Base-by-base conservation (phyloP, 306 rosid genomes). In the Citrullus colocynthis region DNA sequence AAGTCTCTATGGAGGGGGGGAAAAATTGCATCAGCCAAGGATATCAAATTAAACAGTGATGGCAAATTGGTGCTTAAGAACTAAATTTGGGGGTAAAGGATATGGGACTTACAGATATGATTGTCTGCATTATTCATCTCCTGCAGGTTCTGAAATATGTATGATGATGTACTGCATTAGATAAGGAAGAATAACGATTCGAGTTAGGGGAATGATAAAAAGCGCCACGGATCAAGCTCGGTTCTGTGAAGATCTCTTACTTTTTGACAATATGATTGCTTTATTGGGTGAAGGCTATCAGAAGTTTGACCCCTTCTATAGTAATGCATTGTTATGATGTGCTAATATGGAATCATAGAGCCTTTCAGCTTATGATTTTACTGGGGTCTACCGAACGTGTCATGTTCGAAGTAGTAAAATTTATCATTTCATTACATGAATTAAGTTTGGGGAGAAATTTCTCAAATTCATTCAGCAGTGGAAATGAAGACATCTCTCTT, bases 61-160 rank as follows among this genome's bases (percentile, higher is more conserved):
- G 75, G 57, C 39, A 74, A 49, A 74, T 17, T 16, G 15, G 32
- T 74, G 78, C 57, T 74, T 52, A 78, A 63, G 75, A 85, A 24
- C 56, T 24, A 44, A 77, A 65, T 66, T 21, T 32, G 45, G 63
- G 42, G 51, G 45, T 59, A 32, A 17, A 75, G 80, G 74, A 62
- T 17, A 45, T 73, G n/a, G 42, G 75, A 32, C 77, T 74, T 74
- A 52, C 48, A 74, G 24, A 49, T 74, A 30, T 52, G 62, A 74
- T 74, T 49, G 48, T 74, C 62, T 52, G 62, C 62, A 74, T 73
- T 13, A 44, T 73, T 71, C 76, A 44, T 48, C 62, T 74, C 77
- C 17, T 52, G 62, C 77, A 74, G 62, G 17, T 74, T 74, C 77
- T 74, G 77, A 74, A 52, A 32, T 52, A 56, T 32, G 24, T 32